These are phyloP conservation scores for Gigaspora rosea DNA, from an alignment of 192 early-diverging fungal species.

Conservation along the genomic window DNA sequence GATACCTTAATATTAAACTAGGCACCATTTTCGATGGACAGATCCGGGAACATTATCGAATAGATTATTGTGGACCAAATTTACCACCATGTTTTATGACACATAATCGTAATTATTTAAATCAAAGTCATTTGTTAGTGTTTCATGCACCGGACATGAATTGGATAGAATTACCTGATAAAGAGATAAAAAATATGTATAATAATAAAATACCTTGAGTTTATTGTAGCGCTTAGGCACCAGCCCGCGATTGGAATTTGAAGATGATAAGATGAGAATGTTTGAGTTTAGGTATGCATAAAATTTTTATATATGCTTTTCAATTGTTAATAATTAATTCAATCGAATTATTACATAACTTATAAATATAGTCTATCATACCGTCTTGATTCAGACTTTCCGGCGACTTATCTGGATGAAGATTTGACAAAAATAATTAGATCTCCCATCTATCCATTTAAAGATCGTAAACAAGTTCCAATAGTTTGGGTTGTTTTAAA, in stretches of 20 bases:
- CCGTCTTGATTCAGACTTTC: conserved; percentile 9
- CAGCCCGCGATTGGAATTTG: neutral
- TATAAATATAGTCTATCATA: neutral
- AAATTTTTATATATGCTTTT: neutral
- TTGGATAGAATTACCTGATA: neutral
- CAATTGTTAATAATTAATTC: neutral
- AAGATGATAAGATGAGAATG: neutral
- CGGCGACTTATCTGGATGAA: neutral
- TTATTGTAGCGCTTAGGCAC: neutral
- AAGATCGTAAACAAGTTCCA: conserved; percentile 25
- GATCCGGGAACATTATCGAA: neutral
- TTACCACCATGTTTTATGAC: neutral
- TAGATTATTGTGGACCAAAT: neutral
- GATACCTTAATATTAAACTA: neutral
- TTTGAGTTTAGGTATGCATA: neutral
- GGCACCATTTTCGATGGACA: neutral
- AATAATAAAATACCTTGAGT: neutral
- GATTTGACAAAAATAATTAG: neutral
- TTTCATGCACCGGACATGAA: conserved; percentile 2
- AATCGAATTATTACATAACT: neutral
- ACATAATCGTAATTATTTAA: neutral
- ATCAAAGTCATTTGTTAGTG: neutral
- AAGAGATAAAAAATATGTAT: neutral
- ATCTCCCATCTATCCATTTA: neutral
- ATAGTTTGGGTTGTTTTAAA: conserved; percentile 40